Base-by-base conservation (phyloP, 305 asterid genomes). In the Fraxinus xanthoxyloides region DNA sequence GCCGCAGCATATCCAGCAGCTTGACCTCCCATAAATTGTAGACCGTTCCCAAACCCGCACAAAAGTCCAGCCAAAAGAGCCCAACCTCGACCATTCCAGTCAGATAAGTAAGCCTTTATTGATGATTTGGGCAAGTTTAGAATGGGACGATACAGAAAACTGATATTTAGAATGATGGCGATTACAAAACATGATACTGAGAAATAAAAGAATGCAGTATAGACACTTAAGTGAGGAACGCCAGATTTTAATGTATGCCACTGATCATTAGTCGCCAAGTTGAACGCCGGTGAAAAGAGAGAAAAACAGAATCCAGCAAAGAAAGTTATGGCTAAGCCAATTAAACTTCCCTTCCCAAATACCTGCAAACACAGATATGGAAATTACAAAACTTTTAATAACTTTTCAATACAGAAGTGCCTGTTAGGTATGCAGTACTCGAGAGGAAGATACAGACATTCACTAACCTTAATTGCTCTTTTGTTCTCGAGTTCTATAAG, bases 1-100 rank as follows among this genome's bases (percentile, higher is more conserved):
- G 96, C 96, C 73, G 96, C 96, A 40, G 94, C 96, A 59, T 92
- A 92, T 31, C 96, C 96, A 17, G 96, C 96, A 81, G 94, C 96
- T 81, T 92, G 94, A n/a, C 95, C 94, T 77, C 95, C 95, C 95
- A 92, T 89, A 75, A 91, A 92, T 87, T 92, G 95, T 34, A 92
- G 95, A 4, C 95, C 95, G 5, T 92, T 92, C 9, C 96, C 96
- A 56, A 92, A 92, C 19, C 94, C 94, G 51, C 96, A 92, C 75
- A 92, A 73, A 21, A 92, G 85, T 5, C 96, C 96, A 0, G 96
- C 96, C 84, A 89, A 74, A 72, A 90, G 83, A 59, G 94, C 94
- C 94, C 94, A 90, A 1, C 93, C 91, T 77, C 96, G 76, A 7
- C 96, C 96, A 10, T 92, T 81, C 92, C 93, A 89, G 82, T 92